phyloP scores from a whole-genome alignment of 2,329 filamentous ascomycete species.

The Tolypocladium ophioglossoides region DNA sequence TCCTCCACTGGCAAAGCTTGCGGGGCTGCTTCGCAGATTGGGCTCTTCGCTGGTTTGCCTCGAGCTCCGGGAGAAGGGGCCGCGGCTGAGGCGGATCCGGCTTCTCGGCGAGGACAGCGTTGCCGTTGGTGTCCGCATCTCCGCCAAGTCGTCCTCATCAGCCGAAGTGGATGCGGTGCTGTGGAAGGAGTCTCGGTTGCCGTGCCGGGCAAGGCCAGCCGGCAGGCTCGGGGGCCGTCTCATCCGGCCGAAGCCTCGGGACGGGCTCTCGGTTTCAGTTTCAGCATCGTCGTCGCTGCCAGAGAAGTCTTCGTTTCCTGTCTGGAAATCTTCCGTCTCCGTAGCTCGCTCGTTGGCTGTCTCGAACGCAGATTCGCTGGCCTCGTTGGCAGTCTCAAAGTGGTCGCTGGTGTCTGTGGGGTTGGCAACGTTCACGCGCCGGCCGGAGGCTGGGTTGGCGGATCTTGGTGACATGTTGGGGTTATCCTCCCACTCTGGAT shows the following conservation, averaged over 20 bases:
- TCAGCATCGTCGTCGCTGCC: conserved; percentile 76
- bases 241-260: conserved; percentile 31
- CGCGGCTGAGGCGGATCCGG: conserved; percentile 60
- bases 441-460: conserved; percentile 8
- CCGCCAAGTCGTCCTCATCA: conserved; percentile 53
- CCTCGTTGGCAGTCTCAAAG: conserved; percentile 77
- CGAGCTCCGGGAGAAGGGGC: conserved; percentile 47
- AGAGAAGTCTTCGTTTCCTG: conserved; percentile 68
- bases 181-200: conserved; percentile 58
- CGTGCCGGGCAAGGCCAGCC: conserved; percentile 25
- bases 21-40: conserved; percentile 46
- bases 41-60: conserved; percentile 51
- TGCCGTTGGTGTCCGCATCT: conserved; percentile 50
- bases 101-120: conserved; percentile 56
- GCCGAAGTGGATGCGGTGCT: conserved; percentile 85
- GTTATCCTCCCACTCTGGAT: conserved; percentile 86
- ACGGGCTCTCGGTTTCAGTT: conserved; percentile 73
- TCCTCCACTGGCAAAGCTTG: conserved; percentile 41
- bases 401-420: conserved; percentile 49
- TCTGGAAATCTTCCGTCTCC: conserved; percentile 92
- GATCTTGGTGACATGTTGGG: conserved; percentile 17
- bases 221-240: conserved; percentile 31
- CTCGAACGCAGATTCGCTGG: conserved; percentile 53
- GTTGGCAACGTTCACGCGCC: conserved; percentile 4
- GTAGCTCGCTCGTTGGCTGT: conserved; percentile 70